These are phyloP conservation scores for Zostera marina DNA, from an alignment of 116 monocot genomes.

Conservation along the genomic window DNA sequence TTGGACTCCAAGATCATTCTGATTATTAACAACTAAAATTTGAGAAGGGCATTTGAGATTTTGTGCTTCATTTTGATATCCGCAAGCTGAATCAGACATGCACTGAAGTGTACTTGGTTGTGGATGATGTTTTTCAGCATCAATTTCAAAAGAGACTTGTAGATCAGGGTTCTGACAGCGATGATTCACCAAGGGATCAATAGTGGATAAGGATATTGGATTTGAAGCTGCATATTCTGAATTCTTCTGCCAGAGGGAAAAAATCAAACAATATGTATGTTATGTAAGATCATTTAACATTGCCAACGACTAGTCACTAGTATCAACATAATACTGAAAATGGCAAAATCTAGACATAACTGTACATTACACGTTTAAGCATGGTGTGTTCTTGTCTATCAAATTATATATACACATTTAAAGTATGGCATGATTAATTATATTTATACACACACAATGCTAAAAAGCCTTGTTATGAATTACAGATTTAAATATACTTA, in stretches of 20 bases:
- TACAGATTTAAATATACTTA: too few relatives aligned
- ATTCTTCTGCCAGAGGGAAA: constrained; percentile 20
- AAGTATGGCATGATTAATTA: too few relatives aligned
- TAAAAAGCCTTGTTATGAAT: too few relatives aligned
- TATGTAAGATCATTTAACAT: not conserved
- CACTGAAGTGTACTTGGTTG: constrained; percentile 1
- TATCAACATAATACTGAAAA: too few relatives aligned
- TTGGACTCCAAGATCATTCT: constrained; percentile 1
- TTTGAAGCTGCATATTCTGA: constrained; percentile 9
- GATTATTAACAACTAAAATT: constrained; percentile 16
- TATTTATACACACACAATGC: too few relatives aligned
- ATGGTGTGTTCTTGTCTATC: too few relatives aligned
- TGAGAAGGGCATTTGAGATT: constrained; percentile 13
- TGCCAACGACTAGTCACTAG: constrained; percentile 9
- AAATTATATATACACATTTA: too few relatives aligned
- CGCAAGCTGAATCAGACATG: not conserved
- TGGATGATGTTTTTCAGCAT: constrained; percentile 5
- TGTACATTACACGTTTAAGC: too few relatives aligned
- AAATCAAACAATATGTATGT: not conserved
- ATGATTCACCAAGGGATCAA: constrained; percentile 7
- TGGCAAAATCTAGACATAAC: too few relatives aligned
- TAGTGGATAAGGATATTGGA: not conserved
- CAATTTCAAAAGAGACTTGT: constrained; percentile 3
- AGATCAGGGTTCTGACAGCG: constrained; percentile 4
- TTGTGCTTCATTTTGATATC: constrained; percentile 3